These are phyloP conservation scores for Eucalyptus victrix DNA, from an alignment of 345 rosid species.

Conservation along the genomic window DNA sequence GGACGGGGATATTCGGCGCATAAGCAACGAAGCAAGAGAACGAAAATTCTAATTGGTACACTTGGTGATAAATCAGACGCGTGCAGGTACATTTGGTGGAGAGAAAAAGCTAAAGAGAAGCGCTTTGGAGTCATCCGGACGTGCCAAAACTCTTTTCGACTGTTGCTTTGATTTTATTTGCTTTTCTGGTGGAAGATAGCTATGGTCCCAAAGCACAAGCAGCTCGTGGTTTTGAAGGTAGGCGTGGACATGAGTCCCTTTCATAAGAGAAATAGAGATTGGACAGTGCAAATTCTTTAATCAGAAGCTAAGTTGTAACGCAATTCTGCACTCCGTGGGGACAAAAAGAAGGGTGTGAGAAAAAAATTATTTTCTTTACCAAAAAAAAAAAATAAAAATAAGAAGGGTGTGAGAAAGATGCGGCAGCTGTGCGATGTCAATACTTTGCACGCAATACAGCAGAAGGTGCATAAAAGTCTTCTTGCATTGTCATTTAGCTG, in stretches of 20 bases:
- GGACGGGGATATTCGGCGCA: too few species aligned
- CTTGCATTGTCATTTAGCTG: neutral
- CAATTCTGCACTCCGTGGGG: neutral
- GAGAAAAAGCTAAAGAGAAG: too few species aligned
- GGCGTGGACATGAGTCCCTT: neutral
- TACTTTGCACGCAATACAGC: neutral
- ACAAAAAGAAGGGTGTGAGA: neutral
- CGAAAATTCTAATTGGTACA: too few species aligned
- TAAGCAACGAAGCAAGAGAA: too few species aligned
- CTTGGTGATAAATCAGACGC: too few species aligned
- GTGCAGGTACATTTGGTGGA: too few species aligned
- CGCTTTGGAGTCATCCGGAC: too few species aligned
- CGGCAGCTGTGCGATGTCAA: neutral
- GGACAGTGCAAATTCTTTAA: neutral
- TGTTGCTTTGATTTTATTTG: too few species aligned
- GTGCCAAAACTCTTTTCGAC: too few species aligned
- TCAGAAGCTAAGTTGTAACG: neutral
- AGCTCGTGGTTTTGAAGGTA: neutral
- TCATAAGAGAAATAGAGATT: neutral
- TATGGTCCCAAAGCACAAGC: neutral
- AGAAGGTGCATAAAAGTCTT: neutral
- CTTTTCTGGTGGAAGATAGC: neutral
- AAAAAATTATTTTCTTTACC: too few species aligned
- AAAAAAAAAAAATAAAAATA: too few species aligned
- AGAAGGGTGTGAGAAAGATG: neutral